phyloP scores from a whole-genome alignment of 2,329 filamentous ascomycete species.

The Fusarium tupiense region DNA sequence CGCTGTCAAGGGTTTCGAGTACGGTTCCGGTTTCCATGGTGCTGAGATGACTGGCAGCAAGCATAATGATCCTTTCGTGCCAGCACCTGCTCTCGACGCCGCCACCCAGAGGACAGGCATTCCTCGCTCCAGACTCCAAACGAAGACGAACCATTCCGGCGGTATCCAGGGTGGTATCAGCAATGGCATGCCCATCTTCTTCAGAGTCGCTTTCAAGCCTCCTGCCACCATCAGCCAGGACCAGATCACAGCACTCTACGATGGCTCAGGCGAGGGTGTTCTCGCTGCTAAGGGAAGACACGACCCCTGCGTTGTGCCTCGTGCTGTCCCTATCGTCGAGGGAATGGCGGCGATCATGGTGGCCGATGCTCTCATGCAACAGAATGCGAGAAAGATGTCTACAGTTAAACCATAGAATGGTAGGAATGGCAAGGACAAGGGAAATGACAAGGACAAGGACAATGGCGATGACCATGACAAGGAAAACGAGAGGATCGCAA shows the following conservation, averaged over 20 bases:
- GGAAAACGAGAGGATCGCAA: not conserved
- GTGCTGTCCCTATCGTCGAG: constrained; percentile 89
- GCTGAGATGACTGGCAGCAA: constrained; percentile 86
- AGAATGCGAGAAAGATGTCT: constrained; percentile 70
- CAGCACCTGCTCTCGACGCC: constrained; percentile 54
- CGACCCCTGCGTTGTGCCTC: constrained; percentile 90
- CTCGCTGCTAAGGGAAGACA: constrained; percentile 93
- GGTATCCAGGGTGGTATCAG: constrained; percentile 96
- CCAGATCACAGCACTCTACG: constrained; percentile 85
- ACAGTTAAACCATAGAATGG: constrained; percentile 12
- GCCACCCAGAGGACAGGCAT: constrained; percentile 57
- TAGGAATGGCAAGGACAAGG: not conserved
- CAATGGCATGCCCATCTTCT: constrained; percentile 94
- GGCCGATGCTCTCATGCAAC: constrained; percentile 87
- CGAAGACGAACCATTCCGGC: constrained; percentile 93
- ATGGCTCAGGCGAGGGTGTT: constrained; percentile 73
- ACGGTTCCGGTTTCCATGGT: constrained; percentile 91
- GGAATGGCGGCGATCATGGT: constrained; percentile 89
- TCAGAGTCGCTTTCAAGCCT: constrained; percentile 94
- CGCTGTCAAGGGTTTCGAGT: constrained; percentile 94
- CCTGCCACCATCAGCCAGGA: constrained; percentile 92
- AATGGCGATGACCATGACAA: not conserved
- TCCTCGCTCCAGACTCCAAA: constrained; percentile 67
- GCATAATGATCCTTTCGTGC: constrained; percentile 79
- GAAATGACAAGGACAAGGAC: not conserved